Evolutionary conservation across 352 stramenopile genomes (phyloP).

Genomic region (Lagenidium sp.): DNA sequence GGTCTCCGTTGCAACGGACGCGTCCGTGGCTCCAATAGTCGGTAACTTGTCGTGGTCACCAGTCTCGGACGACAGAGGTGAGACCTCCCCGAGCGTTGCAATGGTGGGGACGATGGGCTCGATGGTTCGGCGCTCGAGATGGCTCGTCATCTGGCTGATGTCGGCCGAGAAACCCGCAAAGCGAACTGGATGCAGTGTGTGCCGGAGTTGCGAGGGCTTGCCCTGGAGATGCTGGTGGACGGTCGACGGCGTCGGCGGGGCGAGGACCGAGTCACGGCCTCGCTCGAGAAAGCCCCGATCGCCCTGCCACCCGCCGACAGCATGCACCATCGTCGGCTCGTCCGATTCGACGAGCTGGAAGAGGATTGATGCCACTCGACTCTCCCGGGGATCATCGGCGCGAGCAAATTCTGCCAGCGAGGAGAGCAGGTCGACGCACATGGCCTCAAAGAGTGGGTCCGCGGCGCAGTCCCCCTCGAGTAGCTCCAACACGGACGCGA

Average conservation of each 20-base stretch:
- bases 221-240: constrained; percentile 14
- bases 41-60: too few relatives aligned
- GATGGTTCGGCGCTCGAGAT: constrained; percentile 49
- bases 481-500: constrained; percentile 42
- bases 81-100: constrained; percentile 8
- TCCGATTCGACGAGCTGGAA: constrained; percentile 52
- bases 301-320: constrained; percentile 25
- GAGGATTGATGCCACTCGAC: constrained; percentile 41
- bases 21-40: not conserved
- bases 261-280: constrained; percentile 11
- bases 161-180: constrained; percentile 41
- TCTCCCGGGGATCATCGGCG: constrained; percentile 37
- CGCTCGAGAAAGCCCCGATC: constrained; percentile 48
- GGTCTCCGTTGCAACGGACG: not conserved
- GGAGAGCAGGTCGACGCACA: constrained; percentile 62
- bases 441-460: constrained; percentile 31
- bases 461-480: constrained; percentile 17
- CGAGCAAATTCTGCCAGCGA: constrained; percentile 50
- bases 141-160: constrained; percentile 34
- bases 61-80: too few relatives aligned
- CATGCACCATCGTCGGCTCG: too few relatives aligned
- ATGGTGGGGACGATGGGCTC: constrained; percentile 37
- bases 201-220: constrained; percentile 16
- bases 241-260: constrained; percentile 20
- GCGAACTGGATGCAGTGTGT: constrained; percentile 23